These are phyloP conservation scores for Kwoniella heveanensis DNA, from an alignment of 768 basidiomycete species.

Conservation along the genomic window DNA sequence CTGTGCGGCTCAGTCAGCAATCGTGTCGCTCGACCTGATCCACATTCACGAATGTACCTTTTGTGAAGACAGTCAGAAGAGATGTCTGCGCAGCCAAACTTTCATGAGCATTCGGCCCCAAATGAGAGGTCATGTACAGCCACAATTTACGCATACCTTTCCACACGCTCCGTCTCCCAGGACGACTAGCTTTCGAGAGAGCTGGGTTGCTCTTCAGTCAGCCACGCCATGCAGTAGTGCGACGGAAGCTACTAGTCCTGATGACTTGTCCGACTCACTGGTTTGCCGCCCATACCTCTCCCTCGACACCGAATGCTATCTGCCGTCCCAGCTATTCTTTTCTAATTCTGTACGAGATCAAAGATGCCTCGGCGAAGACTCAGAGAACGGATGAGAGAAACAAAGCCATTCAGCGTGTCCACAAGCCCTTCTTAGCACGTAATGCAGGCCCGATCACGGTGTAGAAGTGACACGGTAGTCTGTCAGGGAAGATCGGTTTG, in stretches of 20 bases:
- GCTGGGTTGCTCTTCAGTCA: conserved; percentile 17
- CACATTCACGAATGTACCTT: conserved; percentile 26
- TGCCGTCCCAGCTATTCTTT: no score
- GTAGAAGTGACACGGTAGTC: no score
- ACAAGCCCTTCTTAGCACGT: no score
- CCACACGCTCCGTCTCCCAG: conserved; percentile 96
- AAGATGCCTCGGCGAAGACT: no score
- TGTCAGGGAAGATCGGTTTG: no score
- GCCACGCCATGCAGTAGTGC: no score
- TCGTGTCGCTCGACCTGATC: conserved; percentile 7
- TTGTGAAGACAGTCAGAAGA: conserved; percentile 50
- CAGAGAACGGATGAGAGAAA: no score
- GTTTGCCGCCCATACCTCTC: conserved; percentile 25
- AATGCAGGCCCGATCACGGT: no score
- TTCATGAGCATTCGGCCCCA: background rate
- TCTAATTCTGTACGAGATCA: no score
- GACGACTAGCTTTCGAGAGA: conserved; percentile 73
- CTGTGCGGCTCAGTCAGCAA: conserved; percentile 63
- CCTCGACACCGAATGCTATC: background rate
- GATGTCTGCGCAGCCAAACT: conserved; percentile 34
- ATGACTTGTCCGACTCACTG: conserved; percentile 14
- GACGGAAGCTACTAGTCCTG: no score
- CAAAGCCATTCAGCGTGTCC: no score
- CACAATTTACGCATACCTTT: conserved; percentile 48
- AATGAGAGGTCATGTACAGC: background rate